Evolutionary conservation across 805 yeast species (phyloP).

Genomic region (Starmera amethionina): DNA sequence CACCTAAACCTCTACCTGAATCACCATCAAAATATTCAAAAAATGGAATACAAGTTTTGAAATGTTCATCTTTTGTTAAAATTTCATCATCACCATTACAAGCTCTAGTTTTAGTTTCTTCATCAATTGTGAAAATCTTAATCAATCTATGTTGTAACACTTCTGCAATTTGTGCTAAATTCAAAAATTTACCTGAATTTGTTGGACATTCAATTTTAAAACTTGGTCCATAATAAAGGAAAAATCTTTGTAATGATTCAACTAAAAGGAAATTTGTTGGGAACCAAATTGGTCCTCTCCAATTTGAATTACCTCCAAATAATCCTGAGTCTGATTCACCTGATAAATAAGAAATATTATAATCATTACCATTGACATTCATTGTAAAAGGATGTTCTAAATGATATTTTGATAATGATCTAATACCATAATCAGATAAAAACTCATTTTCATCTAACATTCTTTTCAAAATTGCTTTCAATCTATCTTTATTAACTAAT

Average conservation of each 20-base stretch:
- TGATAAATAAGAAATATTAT: slow-evolving; percentile 64
- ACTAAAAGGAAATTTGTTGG: slow-evolving; percentile 81
- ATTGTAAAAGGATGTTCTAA: slow-evolving; percentile 75
- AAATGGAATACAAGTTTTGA: slow-evolving; percentile 68
- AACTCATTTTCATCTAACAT: slow-evolving; percentile 85
- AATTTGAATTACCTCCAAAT: slow-evolving; percentile 94
- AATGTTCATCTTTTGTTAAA: slow-evolving; percentile 56
- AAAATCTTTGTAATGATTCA: slow-evolving; percentile 81
- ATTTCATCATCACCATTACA: slow-evolving; percentile 63
- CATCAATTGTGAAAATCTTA: slow-evolving; percentile 62
- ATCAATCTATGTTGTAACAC: slow-evolving; percentile 81
- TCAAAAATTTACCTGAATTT: slow-evolving; percentile 66
- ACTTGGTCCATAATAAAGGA: slow-evolving; percentile 78
- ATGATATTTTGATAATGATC: slow-evolving; percentile 83
- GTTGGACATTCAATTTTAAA: slow-evolving; percentile 83
- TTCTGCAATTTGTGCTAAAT: slow-evolving; percentile 85
- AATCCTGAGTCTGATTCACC: slow-evolving; percentile 89
- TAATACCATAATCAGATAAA: slow-evolving; percentile 73
- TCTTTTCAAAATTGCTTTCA: slow-evolving; percentile 61
- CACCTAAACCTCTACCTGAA: slow-evolving; percentile 88
- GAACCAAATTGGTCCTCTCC: slow-evolving; percentile 98
- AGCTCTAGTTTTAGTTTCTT: slow-evolving; percentile 55
- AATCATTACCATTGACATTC: slow-evolving; percentile 70
- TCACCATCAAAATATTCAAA: slow-evolving; percentile 91
- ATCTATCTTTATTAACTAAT: slow-evolving; percentile 70